These are phyloP conservation scores for Colletotrichum lini DNA, from an alignment of 2,329 filamentous ascomycete genomes.

Conservation along the genomic window DNA sequence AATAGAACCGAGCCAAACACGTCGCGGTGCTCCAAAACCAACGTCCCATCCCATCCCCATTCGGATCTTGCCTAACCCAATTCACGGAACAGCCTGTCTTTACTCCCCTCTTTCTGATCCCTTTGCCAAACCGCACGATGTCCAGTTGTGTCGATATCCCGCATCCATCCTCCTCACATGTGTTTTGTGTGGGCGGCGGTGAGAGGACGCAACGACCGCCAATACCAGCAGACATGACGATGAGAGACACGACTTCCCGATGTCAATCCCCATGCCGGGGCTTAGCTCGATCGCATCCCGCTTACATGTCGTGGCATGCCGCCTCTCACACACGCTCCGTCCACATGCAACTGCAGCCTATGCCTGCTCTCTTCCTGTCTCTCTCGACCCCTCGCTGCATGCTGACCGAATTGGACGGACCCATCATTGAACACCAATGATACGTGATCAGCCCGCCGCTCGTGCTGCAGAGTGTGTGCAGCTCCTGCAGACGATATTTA, in stretches of 20 bases:
- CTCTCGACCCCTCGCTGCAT: conserved; percentile 26
- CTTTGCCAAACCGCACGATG: conserved; percentile 10
- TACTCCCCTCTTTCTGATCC: not conserved
- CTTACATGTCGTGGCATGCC: conserved; percentile 22
- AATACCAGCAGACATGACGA: not conserved
- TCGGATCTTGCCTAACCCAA: not conserved
- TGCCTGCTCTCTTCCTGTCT: not conserved
- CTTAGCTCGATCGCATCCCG: conserved; percentile 26
- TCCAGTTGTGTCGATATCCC: not conserved
- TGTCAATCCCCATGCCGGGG: conserved; percentile 15
- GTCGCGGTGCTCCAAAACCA: conserved; percentile 3
- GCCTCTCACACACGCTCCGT: not conserved
- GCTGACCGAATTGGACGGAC: conserved; percentile 26
- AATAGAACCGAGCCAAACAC: conserved; percentile 1
- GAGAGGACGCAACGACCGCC: not conserved
- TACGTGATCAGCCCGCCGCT: conserved; percentile 29
- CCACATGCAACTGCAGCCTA: conserved; percentile 7
- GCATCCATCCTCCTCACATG: not conserved
- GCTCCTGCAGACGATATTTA: conserved; percentile 37
- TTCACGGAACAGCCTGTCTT: not conserved
- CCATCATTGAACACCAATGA: conserved; percentile 7
- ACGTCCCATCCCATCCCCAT: not conserved
- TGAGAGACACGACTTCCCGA: conserved; percentile 11
- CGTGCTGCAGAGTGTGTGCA: conserved; percentile 31
- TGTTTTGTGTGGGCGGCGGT: not conserved